phyloP scores from a whole-genome alignment of 768 basidiomycete species.

The Leccinum barrowsii region DNA sequence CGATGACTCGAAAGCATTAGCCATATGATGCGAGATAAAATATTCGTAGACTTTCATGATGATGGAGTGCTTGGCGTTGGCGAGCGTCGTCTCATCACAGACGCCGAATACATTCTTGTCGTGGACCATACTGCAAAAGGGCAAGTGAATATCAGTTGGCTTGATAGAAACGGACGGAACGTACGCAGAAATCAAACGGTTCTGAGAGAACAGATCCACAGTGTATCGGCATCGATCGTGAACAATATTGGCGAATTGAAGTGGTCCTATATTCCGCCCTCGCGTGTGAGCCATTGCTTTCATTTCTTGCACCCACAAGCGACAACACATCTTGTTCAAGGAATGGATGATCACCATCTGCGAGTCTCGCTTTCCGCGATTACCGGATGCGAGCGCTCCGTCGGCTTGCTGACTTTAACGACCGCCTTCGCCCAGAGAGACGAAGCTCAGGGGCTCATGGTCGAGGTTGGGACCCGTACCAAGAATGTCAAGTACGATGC shows the following conservation, averaged over 20 bases:
- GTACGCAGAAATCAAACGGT: slow-evolving; percentile 89
- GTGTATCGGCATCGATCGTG: slow-evolving; percentile 96
- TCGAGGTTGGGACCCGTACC: slow-evolving; percentile 91
- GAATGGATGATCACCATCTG: slow-evolving; percentile 97
- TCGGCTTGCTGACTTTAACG: slow-evolving; percentile 88
- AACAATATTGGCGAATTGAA: slow-evolving; percentile 90
- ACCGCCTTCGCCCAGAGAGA: slow-evolving; percentile 89
- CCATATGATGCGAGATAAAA: slow-evolving; percentile 98
- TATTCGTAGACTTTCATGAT: slow-evolving; percentile 88
- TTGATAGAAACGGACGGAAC: neutral
- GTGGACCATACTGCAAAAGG: slow-evolving; percentile 78
- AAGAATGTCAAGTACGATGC: slow-evolving; percentile 96
- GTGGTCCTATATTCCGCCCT: slow-evolving; percentile 62
- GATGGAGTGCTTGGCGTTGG: slow-evolving; percentile 92
- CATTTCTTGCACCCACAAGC: neutral
- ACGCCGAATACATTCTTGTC: slow-evolving; percentile 92
- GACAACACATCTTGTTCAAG: slow-evolving; percentile 78
- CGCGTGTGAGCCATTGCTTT: neutral
- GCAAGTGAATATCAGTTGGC: neutral
- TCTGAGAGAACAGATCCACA: slow-evolving; percentile 82
- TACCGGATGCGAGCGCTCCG: slow-evolving; percentile 88
- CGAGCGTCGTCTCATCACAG: slow-evolving; percentile 90
- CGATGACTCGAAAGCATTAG: slow-evolving; percentile 93
- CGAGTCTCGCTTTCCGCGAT: slow-evolving; percentile 97
- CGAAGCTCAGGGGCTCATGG: slow-evolving; percentile 92